phyloP scores from a whole-genome alignment of 805 yeast species.

The Barnettozyma californica region DNA sequence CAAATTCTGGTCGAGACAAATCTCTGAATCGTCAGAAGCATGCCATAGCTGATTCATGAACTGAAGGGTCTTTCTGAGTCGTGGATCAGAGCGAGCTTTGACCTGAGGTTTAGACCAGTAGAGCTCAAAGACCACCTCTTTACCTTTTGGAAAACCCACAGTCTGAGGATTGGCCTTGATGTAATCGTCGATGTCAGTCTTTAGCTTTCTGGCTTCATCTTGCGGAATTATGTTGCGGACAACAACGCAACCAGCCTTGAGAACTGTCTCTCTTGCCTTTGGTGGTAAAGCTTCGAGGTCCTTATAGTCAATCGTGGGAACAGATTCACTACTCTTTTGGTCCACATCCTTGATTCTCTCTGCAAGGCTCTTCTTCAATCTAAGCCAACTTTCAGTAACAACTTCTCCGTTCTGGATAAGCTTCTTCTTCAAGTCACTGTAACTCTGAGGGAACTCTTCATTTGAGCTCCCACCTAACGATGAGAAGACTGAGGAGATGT shows the following conservation, averaged over 20 bases:
- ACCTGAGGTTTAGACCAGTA: conserved; percentile 38
- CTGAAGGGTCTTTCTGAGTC: conserved; percentile 26
- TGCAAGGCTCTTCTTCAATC: not conserved
- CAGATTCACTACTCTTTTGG: not conserved
- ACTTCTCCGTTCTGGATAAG: conserved; percentile 1
- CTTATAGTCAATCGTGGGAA: conserved; percentile 1
- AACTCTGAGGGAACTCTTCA: not conserved
- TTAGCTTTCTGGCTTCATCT: conserved; percentile 23
- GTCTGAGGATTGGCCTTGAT: conserved; percentile 26
- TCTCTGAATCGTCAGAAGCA: conserved; percentile 22
- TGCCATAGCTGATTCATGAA: conserved; percentile 28
- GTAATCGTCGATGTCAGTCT: conserved; percentile 23
- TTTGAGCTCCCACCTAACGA: not conserved
- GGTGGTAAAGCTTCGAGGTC: not conserved
- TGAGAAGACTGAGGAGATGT: conserved; percentile 6
- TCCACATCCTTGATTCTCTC: conserved; percentile 1
- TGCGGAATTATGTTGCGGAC: conserved; percentile 28
- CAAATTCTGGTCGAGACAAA: conserved; percentile 30
- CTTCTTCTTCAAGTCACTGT: conserved; percentile 3
- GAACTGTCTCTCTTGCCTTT: not conserved
- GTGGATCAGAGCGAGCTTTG: conserved; percentile 35
- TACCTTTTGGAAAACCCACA: conserved; percentile 24
- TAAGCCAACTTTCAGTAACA: conserved; percentile 3
- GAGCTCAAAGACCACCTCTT: conserved; percentile 27
- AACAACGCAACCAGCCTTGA: conserved; percentile 27